These are phyloP conservation scores for Perilla frutescens DNA, from an alignment of 257 asterid species.

Conservation along the genomic window DNA sequence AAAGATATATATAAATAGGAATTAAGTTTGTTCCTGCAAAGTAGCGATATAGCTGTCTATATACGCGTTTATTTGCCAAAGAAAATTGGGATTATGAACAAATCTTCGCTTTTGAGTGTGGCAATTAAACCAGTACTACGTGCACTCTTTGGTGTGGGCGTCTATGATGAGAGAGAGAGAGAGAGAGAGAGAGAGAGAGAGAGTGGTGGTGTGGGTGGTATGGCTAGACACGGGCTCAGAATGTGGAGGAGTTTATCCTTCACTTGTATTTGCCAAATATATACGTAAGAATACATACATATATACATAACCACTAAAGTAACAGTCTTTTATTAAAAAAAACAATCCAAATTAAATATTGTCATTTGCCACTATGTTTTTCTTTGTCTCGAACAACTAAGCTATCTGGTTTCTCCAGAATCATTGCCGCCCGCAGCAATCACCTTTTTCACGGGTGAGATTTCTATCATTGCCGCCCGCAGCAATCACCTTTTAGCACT, in stretches of 20 bases:
- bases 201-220: slow-evolving; percentile 7
- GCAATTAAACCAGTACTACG: slow-evolving; percentile 1
- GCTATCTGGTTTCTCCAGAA: not conserved
- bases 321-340: not conserved
- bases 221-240: not conserved
- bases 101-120: slow-evolving; percentile 25
- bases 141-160: not conserved
- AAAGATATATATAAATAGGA: not conserved
- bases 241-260: slow-evolving; percentile 28
- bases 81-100: slow-evolving; percentile 26
- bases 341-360: not conserved
- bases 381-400: not conserved
- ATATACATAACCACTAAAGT: not conserved
- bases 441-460: too few species aligned
- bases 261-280: slow-evolving; percentile 13
- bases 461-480: too few species aligned
- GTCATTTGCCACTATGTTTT: slow-evolving; percentile 1
- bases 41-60: too few species aligned
- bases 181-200: too few species aligned
- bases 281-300: not conserved
- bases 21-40: too few species aligned
- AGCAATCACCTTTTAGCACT: too few species aligned
- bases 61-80: not conserved
- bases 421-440: too few species aligned
- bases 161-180: slow-evolving; percentile 19